Percentiles rank a stretch among this genome's conserved stretches.
Evolutionary conservation across 352 stramenopile species (phyloP).

Genomic region (Phytophthora nicotianae): DNA sequence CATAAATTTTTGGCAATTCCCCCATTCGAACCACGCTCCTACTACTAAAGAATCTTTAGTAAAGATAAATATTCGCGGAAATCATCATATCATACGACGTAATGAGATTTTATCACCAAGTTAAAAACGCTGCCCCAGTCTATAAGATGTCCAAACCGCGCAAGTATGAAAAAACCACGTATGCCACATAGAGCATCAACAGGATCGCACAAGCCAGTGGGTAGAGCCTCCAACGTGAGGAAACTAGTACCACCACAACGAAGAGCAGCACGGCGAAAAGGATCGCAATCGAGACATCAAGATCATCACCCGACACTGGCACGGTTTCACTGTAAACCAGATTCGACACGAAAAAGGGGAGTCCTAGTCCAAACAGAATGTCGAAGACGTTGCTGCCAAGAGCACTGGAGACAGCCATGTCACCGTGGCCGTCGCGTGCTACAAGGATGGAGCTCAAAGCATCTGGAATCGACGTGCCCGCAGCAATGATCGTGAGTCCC

Average conservation of each 20-base stretch:
- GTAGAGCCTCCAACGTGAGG: conserved; percentile 58
- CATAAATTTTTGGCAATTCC: too few species aligned
- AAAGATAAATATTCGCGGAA: too few species aligned
- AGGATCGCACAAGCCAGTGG: conserved; percentile 47
- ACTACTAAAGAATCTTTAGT: too few species aligned
- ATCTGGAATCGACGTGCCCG: conserved; percentile 81
- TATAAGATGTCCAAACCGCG: conserved; percentile 59
- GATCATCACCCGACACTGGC: conserved; percentile 49
- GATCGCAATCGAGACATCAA: conserved; percentile 69
- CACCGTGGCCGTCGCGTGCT: conserved; percentile 75
- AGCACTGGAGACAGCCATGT: conserved; percentile 86
- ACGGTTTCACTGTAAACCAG: conserved; percentile 66
- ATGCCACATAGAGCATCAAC: conserved; percentile 51
- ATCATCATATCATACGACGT: too few species aligned
- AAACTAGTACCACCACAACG: conserved; percentile 56
- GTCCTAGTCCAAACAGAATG: conserved; percentile 74
- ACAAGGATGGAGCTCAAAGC: conserved; percentile 82
- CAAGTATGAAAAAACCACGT: conserved; percentile 67
- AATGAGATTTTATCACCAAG: neutral
- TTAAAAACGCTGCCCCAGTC: neutral
- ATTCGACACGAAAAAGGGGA: conserved; percentile 84
- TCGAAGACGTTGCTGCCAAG: conserved; percentile 89
- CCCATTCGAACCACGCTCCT: too few species aligned
- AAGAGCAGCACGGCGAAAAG: conserved; percentile 66
- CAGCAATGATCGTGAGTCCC: conserved; percentile 81